These are phyloP conservation scores for Colletotrichum neosansevieriae DNA, from an alignment of 2,329 filamentous ascomycete genomes.

Conservation along the genomic window DNA sequence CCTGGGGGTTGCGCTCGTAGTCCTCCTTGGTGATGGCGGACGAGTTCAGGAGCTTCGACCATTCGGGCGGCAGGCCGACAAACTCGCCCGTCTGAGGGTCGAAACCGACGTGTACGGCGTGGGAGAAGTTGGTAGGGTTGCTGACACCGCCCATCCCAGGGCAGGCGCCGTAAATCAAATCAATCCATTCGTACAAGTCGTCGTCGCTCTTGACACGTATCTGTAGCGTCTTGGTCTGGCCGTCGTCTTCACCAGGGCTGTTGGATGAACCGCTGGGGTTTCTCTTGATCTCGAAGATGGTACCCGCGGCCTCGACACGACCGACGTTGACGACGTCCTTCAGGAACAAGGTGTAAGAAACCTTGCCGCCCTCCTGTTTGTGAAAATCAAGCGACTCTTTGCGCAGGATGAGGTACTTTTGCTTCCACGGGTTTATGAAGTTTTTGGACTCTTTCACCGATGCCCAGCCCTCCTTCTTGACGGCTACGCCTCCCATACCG, in stretches of 20 bases:
- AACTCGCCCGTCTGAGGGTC: constrained; percentile 96
- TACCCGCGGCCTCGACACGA: constrained; percentile 89
- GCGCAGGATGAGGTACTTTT: constrained; percentile 90
- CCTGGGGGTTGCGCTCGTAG: constrained; percentile 96
- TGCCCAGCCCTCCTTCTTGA: constrained; percentile 86
- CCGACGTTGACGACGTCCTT: constrained; percentile 91
- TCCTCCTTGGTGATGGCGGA: constrained; percentile 99
- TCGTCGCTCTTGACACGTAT: constrained; percentile 96
- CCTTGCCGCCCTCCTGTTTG: constrained; percentile 89
- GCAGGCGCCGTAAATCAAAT: constrained; percentile 96
- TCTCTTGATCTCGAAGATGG: constrained; percentile 94
- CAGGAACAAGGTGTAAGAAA: constrained; percentile 86
- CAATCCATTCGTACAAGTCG: constrained; percentile 98
- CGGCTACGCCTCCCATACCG: constrained; percentile 74
- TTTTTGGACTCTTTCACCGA: constrained; percentile 92
- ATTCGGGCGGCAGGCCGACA: constrained; percentile 92
- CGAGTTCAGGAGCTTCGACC: constrained; percentile 95
- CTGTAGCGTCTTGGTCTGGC: constrained; percentile 84
- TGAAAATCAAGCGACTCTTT: constrained; percentile 95
- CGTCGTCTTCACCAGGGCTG: constrained; percentile 83
- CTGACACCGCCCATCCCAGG: constrained; percentile 98
- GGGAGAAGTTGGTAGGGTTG: constrained; percentile 98
- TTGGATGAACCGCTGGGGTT: constrained; percentile 75
- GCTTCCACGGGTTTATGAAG: constrained; percentile 88
- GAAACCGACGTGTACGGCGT: constrained; percentile 97